Conservation (phyloP, 257 asterid genomes). For the Leonotis leonurus region DNA sequence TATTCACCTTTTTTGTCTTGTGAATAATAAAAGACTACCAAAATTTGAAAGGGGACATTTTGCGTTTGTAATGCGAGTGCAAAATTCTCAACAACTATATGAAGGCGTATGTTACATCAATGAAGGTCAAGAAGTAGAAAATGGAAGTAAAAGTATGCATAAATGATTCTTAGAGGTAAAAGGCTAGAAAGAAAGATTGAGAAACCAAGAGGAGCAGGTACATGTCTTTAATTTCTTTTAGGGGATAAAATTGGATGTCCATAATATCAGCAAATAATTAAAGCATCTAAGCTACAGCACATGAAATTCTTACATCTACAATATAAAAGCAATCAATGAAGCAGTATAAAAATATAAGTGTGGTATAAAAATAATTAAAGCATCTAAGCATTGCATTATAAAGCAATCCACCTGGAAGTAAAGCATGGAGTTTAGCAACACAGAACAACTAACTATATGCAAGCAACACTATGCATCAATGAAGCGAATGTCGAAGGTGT, state of each 20-base stretch:
- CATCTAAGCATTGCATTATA: not conserved
- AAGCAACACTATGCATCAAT: conserved; percentile 3
- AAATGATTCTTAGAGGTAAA: too few species aligned
- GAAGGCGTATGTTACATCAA: too few species aligned
- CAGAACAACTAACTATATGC: not conserved
- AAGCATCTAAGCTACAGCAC: not conserved
- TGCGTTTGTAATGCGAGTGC: too few species aligned
- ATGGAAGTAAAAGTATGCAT: too few species aligned
- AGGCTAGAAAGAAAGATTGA: too few species aligned
- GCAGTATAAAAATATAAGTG: too few species aligned
- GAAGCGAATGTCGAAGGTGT: conserved; percentile 75
- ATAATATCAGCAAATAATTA: not conserved
- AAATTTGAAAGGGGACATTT: too few species aligned
- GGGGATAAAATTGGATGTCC: not conserved
- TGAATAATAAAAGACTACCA: too few species aligned
- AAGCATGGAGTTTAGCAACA: not conserved
- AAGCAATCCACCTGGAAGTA: not conserved
- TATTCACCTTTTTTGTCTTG: too few species aligned
- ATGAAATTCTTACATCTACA: not conserved
- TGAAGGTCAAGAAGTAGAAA: too few species aligned
- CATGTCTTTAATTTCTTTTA: not conserved
- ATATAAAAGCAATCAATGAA: not conserved
- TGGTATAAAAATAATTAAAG: too few species aligned
- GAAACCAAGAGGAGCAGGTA: not conserved
- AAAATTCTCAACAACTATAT: too few species aligned